These are phyloP conservation scores for Coemansia sp. DNA, from an alignment of 192 early-diverging fungal species.

Conservation along the genomic window DNA sequence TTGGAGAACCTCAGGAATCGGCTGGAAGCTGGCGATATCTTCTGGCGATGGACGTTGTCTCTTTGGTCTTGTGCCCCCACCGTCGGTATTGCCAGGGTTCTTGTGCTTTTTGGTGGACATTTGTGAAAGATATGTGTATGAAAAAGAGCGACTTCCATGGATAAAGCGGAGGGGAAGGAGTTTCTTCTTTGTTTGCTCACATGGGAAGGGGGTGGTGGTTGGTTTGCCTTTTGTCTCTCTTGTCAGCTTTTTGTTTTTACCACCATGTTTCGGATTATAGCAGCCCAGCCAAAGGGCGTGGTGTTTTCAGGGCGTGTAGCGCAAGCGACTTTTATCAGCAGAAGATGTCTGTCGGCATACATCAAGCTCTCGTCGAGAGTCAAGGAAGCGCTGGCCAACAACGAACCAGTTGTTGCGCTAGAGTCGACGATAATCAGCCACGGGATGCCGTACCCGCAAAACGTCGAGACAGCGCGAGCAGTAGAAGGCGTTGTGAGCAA, in stretches of 20 bases:
- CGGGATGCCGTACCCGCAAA: constrained; percentile 94
- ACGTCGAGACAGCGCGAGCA: constrained; percentile 78
- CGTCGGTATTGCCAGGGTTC: too few relatives aligned
- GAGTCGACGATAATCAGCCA: constrained; percentile 97
- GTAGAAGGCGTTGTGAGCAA: constrained; percentile 77
- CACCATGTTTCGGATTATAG: too few relatives aligned
- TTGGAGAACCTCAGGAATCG: constrained; percentile 46
- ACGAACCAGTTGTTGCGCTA: constrained; percentile 81
- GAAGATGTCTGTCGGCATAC: background rate
- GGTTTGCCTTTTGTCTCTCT: too few relatives aligned
- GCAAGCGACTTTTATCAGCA: too few relatives aligned
- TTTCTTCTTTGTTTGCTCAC: too few relatives aligned
- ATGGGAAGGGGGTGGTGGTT: too few relatives aligned
- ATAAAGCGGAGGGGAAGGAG: too few relatives aligned
- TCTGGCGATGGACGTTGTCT: constrained; percentile 1
- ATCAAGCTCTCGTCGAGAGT: constrained; percentile 27
- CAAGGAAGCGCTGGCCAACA: constrained; percentile 58
- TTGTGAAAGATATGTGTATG: too few relatives aligned
- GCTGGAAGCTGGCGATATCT: constrained; percentile 29
- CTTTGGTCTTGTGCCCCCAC: constrained; percentile 1
- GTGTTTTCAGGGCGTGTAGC: background rate
- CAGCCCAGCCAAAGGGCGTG: too few relatives aligned
- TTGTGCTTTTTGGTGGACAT: too few relatives aligned
- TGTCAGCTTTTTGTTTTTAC: too few relatives aligned
- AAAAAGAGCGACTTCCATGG: too few relatives aligned